Evolutionary conservation across 208 protist species (phyloP).

Genomic region (Leishmania major): DNA sequence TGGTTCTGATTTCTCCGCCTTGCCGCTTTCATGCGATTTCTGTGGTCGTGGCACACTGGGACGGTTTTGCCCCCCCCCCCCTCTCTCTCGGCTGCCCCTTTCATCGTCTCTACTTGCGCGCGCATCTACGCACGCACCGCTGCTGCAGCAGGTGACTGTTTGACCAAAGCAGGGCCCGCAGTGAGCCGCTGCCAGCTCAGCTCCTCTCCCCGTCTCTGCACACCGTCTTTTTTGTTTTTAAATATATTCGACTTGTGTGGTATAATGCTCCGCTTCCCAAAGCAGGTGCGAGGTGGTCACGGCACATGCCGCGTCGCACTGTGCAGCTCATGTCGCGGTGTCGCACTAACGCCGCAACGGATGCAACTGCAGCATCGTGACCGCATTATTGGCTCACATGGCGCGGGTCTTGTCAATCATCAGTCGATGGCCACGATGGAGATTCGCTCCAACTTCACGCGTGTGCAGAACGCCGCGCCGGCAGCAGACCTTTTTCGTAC

Average conservation of each 20-base stretch:
- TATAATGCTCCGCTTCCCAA: constrained; percentile 9
- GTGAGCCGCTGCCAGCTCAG: neutral
- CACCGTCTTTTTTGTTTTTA: neutral
- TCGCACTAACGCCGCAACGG: constrained; percentile 9
- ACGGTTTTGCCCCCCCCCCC: neutral
- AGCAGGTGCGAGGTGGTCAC: neutral
- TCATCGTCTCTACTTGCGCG: neutral
- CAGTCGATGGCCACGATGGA: constrained; percentile 45
- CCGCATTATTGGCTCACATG: constrained; percentile 59
- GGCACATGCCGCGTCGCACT: constrained; percentile 2
- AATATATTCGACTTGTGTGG: neutral
- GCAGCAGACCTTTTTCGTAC: constrained; percentile 81
- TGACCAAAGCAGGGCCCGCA: neutral
- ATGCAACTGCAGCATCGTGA: constrained; percentile 64
- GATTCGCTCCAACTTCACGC: constrained; percentile 23
- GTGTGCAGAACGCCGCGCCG: constrained; percentile 42
- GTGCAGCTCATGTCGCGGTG: constrained; percentile 2
- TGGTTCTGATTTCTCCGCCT: neutral
- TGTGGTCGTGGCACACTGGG: neutral
- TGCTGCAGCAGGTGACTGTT: neutral
- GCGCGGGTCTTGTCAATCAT: constrained; percentile 69
- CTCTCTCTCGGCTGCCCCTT: neutral
- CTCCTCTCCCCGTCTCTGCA: neutral
- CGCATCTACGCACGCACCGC: neutral
- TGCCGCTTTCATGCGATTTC: neutral